Conservation (phyloP, 805 yeast species). For the Ogataea populi-albae region DNA sequence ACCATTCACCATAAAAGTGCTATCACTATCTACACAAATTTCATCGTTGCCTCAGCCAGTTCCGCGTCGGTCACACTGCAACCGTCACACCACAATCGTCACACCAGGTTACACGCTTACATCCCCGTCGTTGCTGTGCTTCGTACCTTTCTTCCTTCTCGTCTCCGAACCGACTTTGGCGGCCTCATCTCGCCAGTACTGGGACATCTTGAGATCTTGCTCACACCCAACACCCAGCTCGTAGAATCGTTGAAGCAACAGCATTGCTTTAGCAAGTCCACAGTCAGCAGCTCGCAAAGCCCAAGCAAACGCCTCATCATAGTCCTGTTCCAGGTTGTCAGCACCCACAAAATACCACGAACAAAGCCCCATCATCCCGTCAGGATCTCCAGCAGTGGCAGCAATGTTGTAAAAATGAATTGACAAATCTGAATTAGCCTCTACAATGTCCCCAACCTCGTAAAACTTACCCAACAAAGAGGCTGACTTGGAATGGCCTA, state of each 20-base stretch:
- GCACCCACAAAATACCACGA: conserved; percentile 96
- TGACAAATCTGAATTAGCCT: conserved; percentile 76
- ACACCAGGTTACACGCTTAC: too few relatives aligned
- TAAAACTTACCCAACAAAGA: conserved; percentile 78
- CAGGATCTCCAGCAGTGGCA: conserved; percentile 82
- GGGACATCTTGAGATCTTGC: conserved; percentile 52
- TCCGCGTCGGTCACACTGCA: too few relatives aligned
- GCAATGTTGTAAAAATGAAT: conserved; percentile 93
- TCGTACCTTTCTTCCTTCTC: conserved; percentile 23
- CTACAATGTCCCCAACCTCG: conserved; percentile 74
- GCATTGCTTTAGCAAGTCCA: conserved; percentile 79
- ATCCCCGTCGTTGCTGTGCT: neutral
- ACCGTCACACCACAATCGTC: too few relatives aligned
- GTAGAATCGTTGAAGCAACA: conserved; percentile 76
- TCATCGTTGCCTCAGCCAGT: too few relatives aligned
- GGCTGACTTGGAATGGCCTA: conserved; percentile 81
- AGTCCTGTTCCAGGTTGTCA: conserved; percentile 78
- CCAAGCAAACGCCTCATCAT: conserved; percentile 91
- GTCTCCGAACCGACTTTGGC: conserved; percentile 40
- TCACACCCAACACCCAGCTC: conserved; percentile 88
- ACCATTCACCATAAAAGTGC: too few relatives aligned
- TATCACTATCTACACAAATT: too few relatives aligned
- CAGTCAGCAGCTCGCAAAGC: conserved; percentile 80
- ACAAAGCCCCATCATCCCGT: conserved; percentile 88
- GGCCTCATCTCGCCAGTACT: conserved; percentile 73